Conservation (phyloP, 495 filamentous ascomycete genomes). For the Hyphodiscus hymeniophilus region DNA sequence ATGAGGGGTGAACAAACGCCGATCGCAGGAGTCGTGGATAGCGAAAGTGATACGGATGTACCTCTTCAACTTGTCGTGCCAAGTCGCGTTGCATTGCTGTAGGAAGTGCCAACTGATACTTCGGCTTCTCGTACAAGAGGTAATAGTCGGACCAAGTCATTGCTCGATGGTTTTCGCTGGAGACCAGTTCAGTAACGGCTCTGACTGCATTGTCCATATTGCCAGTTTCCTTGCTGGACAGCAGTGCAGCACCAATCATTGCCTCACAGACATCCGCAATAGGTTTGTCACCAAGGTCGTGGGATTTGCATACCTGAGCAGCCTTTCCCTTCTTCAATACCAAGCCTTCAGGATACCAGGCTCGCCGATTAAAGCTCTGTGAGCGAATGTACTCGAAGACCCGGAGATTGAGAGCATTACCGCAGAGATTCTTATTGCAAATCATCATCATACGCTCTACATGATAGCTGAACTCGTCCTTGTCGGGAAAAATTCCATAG, state of each 20-base stretch:
- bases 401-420: constrained; percentile 57
- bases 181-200: constrained; percentile 72
- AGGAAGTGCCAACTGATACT: constrained; percentile 54
- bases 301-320: constrained; percentile 33
- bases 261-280: constrained; percentile 98
- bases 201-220: constrained; percentile 74
- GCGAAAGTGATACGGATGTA: constrained; percentile 72
- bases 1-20: constrained; percentile 85
- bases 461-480: constrained; percentile 82
- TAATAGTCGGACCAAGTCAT: constrained; percentile 64
- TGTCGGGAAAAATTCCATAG: constrained; percentile 64
- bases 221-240: constrained; percentile 47
- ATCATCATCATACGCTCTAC: constrained; percentile 84
- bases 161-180: constrained; percentile 57
- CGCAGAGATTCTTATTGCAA: constrained; percentile 87
- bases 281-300: constrained; percentile 76
- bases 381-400: constrained; percentile 76
- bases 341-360: constrained; percentile 79
- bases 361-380: constrained; percentile 65
- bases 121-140: constrained; percentile 58
- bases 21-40: constrained; percentile 71
- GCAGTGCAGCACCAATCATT: constrained; percentile 79
- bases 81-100: constrained; percentile 60
- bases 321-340: constrained; percentile 42
- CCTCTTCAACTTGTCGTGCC: constrained; percentile 51